phyloP scores from a whole-genome alignment of 2,329 filamentous ascomycete species.

The Penicillium sclerotigenum region DNA sequence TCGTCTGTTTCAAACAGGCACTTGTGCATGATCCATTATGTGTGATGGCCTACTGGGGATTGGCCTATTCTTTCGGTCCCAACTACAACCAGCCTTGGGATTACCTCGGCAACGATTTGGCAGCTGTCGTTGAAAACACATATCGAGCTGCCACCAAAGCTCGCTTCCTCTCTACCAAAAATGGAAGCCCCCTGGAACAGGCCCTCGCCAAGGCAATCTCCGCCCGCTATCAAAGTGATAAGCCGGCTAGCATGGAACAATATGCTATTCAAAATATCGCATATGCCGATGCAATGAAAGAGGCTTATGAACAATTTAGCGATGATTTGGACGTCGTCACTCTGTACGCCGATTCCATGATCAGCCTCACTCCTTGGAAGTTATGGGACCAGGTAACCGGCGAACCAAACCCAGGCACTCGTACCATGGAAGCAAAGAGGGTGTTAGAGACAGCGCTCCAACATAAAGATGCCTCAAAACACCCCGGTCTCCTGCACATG shows the following conservation, averaged over 20 bases:
- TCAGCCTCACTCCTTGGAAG: constrained; percentile 64
- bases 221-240: constrained; percentile 57
- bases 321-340: constrained; percentile 62
- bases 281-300: constrained; percentile 62
- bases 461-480: constrained; percentile 49
- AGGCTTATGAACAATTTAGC: constrained; percentile 52
- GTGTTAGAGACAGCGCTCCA: constrained; percentile 59
- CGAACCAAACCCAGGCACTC: constrained; percentile 53
- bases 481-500: constrained; percentile 70
- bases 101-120: constrained; percentile 64
- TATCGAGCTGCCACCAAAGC: constrained; percentile 48
- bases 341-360: constrained; percentile 62
- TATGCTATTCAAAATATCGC: constrained; percentile 55
- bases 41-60: constrained; percentile 43
- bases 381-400: constrained; percentile 62
- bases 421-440: constrained; percentile 56
- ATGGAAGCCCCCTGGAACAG: constrained; percentile 53
- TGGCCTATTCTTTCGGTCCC: constrained; percentile 66
- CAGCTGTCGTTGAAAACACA: constrained; percentile 47
- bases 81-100: constrained; percentile 81
- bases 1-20: constrained; percentile 37
- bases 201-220: constrained; percentile 63
- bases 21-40: constrained; percentile 34
- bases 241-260: constrained; percentile 44
- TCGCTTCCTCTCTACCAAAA: constrained; percentile 32